phyloP scores from a whole-genome alignment of 2,329 filamentous ascomycete species.

The Lachnellula willkommii region DNA sequence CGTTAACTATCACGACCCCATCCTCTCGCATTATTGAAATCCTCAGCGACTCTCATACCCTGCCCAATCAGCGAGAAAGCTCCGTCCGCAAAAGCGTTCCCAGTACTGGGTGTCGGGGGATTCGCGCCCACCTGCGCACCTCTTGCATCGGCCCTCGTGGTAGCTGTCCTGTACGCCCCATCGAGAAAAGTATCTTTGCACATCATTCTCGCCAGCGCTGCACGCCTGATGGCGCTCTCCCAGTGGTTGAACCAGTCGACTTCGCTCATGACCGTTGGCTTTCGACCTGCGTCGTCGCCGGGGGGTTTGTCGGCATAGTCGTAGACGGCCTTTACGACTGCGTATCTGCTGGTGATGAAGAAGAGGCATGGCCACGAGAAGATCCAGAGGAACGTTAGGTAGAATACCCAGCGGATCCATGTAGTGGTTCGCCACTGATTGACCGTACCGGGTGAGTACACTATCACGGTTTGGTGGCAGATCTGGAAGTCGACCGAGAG shows the following conservation, averaged over 20 bases:
- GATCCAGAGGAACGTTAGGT: constrained; percentile 62
- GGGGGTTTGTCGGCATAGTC: constrained; percentile 20
- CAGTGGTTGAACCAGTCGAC: constrained; percentile 58
- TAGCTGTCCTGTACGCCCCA: constrained; percentile 48
- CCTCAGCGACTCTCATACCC: constrained; percentile 31
- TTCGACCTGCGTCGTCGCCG: constrained; percentile 12
- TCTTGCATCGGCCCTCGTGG: constrained; percentile 22
- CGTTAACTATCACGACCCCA: constrained; percentile 25
- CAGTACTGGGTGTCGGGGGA: constrained; percentile 26
- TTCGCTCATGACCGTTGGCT: constrained; percentile 35
- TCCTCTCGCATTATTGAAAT: constrained; percentile 17
- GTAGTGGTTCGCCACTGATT: constrained; percentile 60
- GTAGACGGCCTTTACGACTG: constrained; percentile 55
- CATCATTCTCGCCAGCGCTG: constrained; percentile 48
- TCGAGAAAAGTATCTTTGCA: constrained; percentile 48
- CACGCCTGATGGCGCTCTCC: constrained; percentile 52
- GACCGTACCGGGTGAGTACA: constrained; percentile 57
- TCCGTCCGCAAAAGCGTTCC: constrained; percentile 37
- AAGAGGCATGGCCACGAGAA: constrained; percentile 67
- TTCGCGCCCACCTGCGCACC: constrained; percentile 8
- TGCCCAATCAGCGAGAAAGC: constrained; percentile 41
- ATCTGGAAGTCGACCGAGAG: constrained; percentile 55
- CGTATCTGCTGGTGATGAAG: constrained; percentile 61
- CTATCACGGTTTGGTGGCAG: constrained; percentile 50
- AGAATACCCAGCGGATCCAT: constrained; percentile 62